Base-by-base conservation (phyloP, 176 grass and related monocot species). In the Paspalum notatum region DNA sequence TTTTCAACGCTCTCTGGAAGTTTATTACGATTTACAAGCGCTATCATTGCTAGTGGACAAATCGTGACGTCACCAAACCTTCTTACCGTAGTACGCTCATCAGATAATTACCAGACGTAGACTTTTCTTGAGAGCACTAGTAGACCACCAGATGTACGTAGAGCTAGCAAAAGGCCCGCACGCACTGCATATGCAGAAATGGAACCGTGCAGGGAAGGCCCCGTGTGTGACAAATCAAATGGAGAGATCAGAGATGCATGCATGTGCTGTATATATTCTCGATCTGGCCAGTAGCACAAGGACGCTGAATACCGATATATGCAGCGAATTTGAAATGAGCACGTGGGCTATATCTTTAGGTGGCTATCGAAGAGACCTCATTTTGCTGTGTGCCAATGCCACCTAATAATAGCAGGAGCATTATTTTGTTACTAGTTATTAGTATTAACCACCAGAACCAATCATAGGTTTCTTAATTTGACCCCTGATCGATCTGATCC, bases 191-290 rank as follows among this genome's bases (percentile, higher is more conserved):
- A 9, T 64, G 69, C 58, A 27, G 48, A 53, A 41, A 62, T 17
- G 48, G n/a, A 66, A 10, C 13, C 12, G 24, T 49, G 67, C 67
- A 17, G 27, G 8, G 13, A 18, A 14, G 13, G 17, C 5, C 69
- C 16, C 12, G 42, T 21, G 58, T n/a, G n/a, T n/a, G 12, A 9
- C 70, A n/a, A 54, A 11, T 21, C 50, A 32, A 32, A 32, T 32
- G 32, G 50, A 66, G n/a, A n/a, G n/a, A n/a, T n/a, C n/a, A n/a
- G n/a, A n/a, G 13, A 40, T 78, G 72, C 51, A 75, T 60, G 74
- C 25, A n/a, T 20, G 58, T 6, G 9, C 17, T 9, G 51, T 15
- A 20, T n/a, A n/a, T n/a, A n/a, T n/a, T n/a, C n/a, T 51, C 12
- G 18, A 32, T 12, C 5, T 67, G 61, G n/a, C 41, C n/a, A 10